phyloP scores from a whole-genome alignment of 2,329 filamentous ascomycete species.

The Pseudophaeomoniella oleicola region DNA sequence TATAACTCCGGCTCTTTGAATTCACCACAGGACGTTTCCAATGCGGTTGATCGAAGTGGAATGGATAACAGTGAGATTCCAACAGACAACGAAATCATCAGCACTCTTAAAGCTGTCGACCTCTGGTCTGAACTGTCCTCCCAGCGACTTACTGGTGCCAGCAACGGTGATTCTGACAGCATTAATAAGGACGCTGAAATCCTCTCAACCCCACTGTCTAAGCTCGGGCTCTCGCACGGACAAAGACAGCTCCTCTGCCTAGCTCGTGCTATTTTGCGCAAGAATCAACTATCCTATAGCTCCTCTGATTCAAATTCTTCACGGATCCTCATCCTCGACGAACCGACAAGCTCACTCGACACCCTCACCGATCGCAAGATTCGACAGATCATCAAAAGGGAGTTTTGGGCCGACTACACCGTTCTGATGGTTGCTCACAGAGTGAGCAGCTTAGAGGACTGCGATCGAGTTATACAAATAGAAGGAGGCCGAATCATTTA shows the following conservation, averaged over 20 bases:
- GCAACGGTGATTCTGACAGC: too few species aligned
- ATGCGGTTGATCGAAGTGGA: constrained; percentile 5
- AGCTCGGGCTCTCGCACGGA: constrained; percentile 35
- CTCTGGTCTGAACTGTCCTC: constrained; percentile 21
- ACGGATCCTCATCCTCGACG: constrained; percentile 17
- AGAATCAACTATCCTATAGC: too few species aligned
- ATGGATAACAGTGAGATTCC: background rate
- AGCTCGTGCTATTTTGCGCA: constrained; percentile 30
- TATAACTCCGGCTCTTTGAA: constrained; percentile 14
- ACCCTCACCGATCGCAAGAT: constrained; percentile 22
- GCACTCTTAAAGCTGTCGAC: constrained; percentile 23
- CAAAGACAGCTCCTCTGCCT: constrained; percentile 36
- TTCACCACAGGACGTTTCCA: constrained; percentile 19
- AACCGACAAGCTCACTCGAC: constrained; percentile 22
- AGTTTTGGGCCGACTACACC: constrained; percentile 20
- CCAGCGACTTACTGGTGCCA: constrained; percentile 22
- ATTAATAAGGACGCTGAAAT: too few species aligned
- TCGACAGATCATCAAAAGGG: constrained; percentile 13
- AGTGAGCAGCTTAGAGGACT: constrained; percentile 4
- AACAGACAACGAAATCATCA: constrained; percentile 13
- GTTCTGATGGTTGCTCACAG: constrained; percentile 17
- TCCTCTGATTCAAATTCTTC: too few species aligned
- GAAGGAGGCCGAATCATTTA: too few species aligned
- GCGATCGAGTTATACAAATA: background rate
- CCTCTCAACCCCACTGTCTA: constrained; percentile 27